A percentile compares a stretch with the other conserved stretches of the same genome.
Conservation (phyloP, 202 grass and related monocot species). For the Panicum virgatum region DNA sequence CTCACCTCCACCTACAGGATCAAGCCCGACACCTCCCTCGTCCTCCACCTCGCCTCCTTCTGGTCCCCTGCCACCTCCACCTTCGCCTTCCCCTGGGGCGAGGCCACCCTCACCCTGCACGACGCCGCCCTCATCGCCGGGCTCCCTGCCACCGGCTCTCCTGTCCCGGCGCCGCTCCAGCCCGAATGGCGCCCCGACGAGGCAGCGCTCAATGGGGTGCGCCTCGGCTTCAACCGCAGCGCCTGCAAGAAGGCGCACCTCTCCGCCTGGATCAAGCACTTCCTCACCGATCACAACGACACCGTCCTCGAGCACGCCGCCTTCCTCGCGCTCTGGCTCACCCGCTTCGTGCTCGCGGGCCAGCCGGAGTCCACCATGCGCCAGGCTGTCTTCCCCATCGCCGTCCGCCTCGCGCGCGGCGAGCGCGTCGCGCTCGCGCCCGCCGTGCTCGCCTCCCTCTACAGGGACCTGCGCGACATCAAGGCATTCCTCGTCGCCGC, state of each 20-base stretch:
- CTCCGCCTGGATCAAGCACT: constrained; percentile 86
- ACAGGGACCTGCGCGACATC: constrained; percentile 70
- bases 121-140: constrained; percentile 64
- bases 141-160: constrained; percentile 49
- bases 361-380: constrained; percentile 86
- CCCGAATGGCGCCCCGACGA: constrained; percentile 60
- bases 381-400: constrained; percentile 73
- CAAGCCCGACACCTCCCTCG: constrained; percentile 48
- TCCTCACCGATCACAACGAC: constrained; percentile 44
- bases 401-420: constrained; percentile 64
- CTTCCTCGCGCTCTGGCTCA: constrained; percentile 91
- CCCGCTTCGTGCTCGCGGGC: constrained; percentile 70
- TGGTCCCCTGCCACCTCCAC: constrained; percentile 68
- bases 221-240: constrained; percentile 75
- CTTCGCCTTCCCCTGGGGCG: constrained; percentile 88
- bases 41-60: constrained; percentile 63
- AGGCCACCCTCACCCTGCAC: constrained; percentile 77
- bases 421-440: constrained; percentile 71
- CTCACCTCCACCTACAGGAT: constrained; percentile 64
- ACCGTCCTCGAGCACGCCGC: constrained; percentile 65
- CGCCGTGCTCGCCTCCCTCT: constrained; percentile 69
- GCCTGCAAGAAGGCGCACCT: constrained; percentile 92
- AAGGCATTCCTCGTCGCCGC: constrained; percentile 53
- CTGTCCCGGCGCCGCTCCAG: constrained; percentile 45
- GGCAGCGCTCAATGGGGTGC: constrained; percentile 57